Evolutionary conservation across 1,284 basidiomycete genomes (phyloP).

Genomic region (Porodaedalea pini): DNA sequence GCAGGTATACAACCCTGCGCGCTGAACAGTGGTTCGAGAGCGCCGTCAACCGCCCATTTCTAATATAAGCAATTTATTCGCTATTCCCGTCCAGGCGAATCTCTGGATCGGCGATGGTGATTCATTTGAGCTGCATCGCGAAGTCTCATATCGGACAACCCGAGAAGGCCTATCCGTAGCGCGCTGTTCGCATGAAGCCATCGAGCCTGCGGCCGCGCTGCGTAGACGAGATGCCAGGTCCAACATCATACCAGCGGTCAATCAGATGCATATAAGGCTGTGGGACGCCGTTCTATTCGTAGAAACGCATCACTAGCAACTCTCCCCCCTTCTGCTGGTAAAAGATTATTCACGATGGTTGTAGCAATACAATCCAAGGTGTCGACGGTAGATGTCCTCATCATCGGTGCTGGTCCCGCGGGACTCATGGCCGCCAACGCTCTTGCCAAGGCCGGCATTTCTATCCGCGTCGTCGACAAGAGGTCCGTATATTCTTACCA

Average conservation of each 20-base stretch:
- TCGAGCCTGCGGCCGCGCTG: background rate
- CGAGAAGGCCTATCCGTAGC: too few relatives aligned
- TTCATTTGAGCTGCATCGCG: too few relatives aligned
- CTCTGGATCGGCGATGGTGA: too few relatives aligned
- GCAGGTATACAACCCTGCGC: too few relatives aligned
- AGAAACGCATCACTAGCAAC: too few relatives aligned
- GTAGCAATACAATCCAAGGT: conserved; percentile 22
- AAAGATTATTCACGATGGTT: background rate
- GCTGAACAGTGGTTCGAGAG: too few relatives aligned
- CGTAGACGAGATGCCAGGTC: background rate
- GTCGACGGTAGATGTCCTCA: conserved; percentile 50
- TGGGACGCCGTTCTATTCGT: too few relatives aligned
- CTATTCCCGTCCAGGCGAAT: too few relatives aligned
- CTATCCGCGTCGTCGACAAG: conserved; percentile 65
- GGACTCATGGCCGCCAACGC: conserved; percentile 64
- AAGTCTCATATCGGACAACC: too few relatives aligned
- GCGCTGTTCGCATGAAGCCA: background rate
- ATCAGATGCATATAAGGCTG: too few relatives aligned
- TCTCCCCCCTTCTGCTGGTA: background rate
- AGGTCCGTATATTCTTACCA: conserved; percentile 37
- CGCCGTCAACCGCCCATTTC: too few relatives aligned
- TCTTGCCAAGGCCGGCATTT: conserved; percentile 56
- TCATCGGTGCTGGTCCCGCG: conserved; percentile 56
- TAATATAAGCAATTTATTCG: too few relatives aligned
- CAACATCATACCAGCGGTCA: background rate